Evolutionary conservation across 176 grass and related monocot species (phyloP), one percentile per base, ranked within the genome.

Genomic region (Raddia guianensis): DNA sequence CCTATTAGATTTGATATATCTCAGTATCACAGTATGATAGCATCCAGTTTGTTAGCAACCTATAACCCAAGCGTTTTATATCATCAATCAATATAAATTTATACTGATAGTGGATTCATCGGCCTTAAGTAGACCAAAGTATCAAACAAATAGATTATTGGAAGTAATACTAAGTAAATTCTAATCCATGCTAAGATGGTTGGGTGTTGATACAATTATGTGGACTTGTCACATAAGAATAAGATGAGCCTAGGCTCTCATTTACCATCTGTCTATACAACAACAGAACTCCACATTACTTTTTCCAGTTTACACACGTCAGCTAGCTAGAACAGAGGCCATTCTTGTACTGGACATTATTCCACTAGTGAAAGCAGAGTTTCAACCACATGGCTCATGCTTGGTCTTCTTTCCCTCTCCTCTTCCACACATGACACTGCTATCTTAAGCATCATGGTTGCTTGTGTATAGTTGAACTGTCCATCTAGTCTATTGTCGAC

Each of bases 391-490:
- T 78, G 35, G 34, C 18, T 27, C 79, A 84, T 96, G 87, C 44
- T 75, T 9, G 79, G 87, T 40, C 87, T 84, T 59, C 21, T 86
- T 14, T 32, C 66, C 64, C 76, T 77, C 12, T 84, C 93, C 46
- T 86, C 78, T 86, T 92, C 79, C 42, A 88, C 13, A 19, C 85
- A 92, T 52, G n/a, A 77, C 12, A 79, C 66, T 9, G 84, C 81
- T 67, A 92, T 63, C 12, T 86, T 75, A 45, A 88, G 14, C 52
- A 92, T 69, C 10, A 73, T 40, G 20, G 2, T 52, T 33, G 79
- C 79, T 74, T 92, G 59, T 19, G 27, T 63, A 8, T 57, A 57
- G 42, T 80, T 85, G 77, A 84, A 92, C 4, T 90, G 27, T 49
- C 85, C 70, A 21, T 79, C 33, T 37, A 88, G 42, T 46, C 79